phyloP scores from a whole-genome alignment of 164 flowering plant genomes.

The Dillenia suffruticosa region DNA sequence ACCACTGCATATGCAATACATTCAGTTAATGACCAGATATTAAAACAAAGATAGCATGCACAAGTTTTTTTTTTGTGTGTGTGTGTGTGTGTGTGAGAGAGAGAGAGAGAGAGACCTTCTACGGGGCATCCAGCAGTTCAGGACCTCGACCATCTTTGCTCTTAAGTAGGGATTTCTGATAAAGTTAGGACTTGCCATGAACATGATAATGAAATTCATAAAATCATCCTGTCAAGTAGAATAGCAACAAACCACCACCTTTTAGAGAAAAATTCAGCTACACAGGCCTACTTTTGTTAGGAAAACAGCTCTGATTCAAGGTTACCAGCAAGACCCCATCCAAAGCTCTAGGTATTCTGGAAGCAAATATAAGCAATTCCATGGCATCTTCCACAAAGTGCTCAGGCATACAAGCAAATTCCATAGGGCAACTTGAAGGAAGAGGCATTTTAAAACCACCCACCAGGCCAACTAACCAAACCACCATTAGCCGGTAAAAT shows the following conservation, averaged over 20 bases:
- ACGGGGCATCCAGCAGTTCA: constrained; percentile 95
- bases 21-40: background rate
- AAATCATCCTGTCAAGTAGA: constrained; percentile 76
- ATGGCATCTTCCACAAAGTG: constrained; percentile 97
- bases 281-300: background rate
- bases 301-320: background rate
- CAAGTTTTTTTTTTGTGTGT: no score
- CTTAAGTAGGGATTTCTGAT: constrained; percentile 93
- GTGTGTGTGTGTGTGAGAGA: no score
- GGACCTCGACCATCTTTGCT: constrained; percentile 99
- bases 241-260: background rate
- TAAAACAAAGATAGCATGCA: no score
- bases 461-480: constrained; percentile 82
- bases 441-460: constrained; percentile 97
- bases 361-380: constrained; percentile 92
- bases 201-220: constrained; percentile 97
- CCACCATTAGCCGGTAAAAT: constrained; percentile 86
- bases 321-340: constrained; percentile 80
- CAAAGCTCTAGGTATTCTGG: constrained; percentile 84
- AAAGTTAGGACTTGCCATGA: constrained; percentile 88
- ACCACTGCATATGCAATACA: constrained; percentile 48
- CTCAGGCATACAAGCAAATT: constrained; percentile 95
- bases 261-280: background rate
- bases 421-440: constrained; percentile 79
- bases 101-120: constrained; percentile 48